Conservation (phyloP, 129 eudicot species). For the Heracleum sosnowskyi region DNA sequence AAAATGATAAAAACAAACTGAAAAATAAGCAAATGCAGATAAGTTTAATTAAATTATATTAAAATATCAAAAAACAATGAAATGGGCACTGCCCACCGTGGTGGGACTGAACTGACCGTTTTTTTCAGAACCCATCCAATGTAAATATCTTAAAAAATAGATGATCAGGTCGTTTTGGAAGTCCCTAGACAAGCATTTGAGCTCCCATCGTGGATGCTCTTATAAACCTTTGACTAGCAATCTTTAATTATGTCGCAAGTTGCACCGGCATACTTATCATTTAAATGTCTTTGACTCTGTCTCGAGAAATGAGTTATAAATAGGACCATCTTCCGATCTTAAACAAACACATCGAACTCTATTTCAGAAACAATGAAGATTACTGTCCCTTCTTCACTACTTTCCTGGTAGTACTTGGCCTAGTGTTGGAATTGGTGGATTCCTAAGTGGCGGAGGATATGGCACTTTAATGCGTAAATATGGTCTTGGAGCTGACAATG, state of each 20-base stretch:
- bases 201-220: too few species aligned
- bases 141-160: too few species aligned
- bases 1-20: too few species aligned
- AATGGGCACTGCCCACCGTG: too few species aligned
- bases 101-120: too few species aligned
- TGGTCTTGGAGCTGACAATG: slow-evolving; percentile 12
- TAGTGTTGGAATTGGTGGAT: slow-evolving; percentile 11
- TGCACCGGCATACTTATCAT: not conserved
- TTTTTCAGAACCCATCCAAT: too few species aligned
- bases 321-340: not conserved
- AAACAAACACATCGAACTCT: not conserved
- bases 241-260: not conserved
- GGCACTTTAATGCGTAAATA: slow-evolving; percentile 2
- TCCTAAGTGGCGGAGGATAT: slow-evolving; percentile 15
- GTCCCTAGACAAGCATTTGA: too few species aligned
- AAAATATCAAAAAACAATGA: too few species aligned
- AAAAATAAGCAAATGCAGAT: too few species aligned
- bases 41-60: too few species aligned
- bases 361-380: not conserved
- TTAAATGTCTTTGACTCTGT: not conserved
- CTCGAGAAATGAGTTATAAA: not conserved
- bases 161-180: too few species aligned
- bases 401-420: slow-evolving; percentile 2
- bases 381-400: not conserved
- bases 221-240: not conserved